Evolutionary conservation across 768 basidiomycete species (phyloP).

Genomic region (Leccinum truebloodii): DNA sequence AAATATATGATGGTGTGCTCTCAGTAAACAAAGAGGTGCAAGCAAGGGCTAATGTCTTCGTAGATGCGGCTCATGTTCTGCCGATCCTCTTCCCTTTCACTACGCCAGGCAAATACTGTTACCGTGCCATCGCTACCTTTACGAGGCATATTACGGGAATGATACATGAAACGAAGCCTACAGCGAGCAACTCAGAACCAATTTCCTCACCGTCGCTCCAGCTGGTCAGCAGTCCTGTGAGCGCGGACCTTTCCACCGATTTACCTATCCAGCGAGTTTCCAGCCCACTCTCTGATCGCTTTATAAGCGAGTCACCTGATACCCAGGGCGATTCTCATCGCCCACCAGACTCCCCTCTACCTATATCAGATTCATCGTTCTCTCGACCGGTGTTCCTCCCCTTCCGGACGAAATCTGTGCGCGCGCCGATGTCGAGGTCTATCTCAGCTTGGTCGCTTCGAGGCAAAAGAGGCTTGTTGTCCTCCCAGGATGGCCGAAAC

Average conservation of each 20-base stretch:
- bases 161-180: conserved; percentile 14
- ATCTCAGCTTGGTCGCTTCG: conserved; percentile 13
- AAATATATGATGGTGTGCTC: conserved; percentile 80
- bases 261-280: conserved; percentile 2
- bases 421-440: conserved; percentile 15
- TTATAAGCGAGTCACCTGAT: not conserved
- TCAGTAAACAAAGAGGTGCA: conserved; percentile 23
- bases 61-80: conserved; percentile 72
- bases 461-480: conserved; percentile 1
- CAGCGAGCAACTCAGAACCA: conserved; percentile 16
- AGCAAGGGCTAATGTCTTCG: conserved; percentile 6
- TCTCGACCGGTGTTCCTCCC: conserved; percentile 17
- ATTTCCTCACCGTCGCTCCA: conserved; percentile 1
- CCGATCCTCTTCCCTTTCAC: conserved; percentile 77
- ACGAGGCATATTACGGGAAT: conserved; percentile 64
- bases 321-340: not conserved
- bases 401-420: conserved; percentile 19
- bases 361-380: conserved; percentile 4
- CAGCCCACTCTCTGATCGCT: conserved; percentile 1
- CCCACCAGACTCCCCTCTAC: not conserved
- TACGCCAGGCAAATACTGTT: conserved; percentile 78
- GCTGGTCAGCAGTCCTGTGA: conserved; percentile 5
- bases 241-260: not conserved
- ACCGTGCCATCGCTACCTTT: conserved; percentile 74
- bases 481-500: conserved; percentile 17